Conservation (phyloP, 495 filamentous ascomycete genomes). For the Corynascus novoguineensis region DNA sequence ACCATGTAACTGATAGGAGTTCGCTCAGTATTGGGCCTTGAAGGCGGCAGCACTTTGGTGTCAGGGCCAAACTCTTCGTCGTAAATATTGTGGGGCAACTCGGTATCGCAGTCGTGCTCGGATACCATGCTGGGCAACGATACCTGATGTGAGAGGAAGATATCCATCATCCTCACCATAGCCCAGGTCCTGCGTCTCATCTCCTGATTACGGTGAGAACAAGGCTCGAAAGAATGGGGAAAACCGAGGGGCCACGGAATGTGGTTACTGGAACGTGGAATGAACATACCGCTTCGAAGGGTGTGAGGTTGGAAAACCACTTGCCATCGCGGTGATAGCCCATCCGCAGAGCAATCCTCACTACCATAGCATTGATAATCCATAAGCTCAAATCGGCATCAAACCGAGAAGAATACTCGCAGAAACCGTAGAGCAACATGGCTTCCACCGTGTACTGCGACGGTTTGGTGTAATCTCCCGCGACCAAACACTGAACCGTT, state of each 20-base stretch:
- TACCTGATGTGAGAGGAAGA: slow-evolving; percentile 82
- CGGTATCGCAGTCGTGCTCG: slow-evolving; percentile 73
- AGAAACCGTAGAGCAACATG: slow-evolving; percentile 76
- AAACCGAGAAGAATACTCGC: slow-evolving; percentile 70
- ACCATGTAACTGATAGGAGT: slow-evolving; percentile 90
- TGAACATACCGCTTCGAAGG: slow-evolving; percentile 63
- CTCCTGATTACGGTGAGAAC: slow-evolving; percentile 45
- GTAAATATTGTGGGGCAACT: slow-evolving; percentile 81
- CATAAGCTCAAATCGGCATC: slow-evolving; percentile 79
- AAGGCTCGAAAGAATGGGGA: neutral
- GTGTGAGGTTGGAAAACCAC: slow-evolving; percentile 72
- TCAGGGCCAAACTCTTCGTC: slow-evolving; percentile 89
- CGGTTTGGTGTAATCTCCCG: slow-evolving; percentile 87
- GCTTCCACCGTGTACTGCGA: slow-evolving; percentile 83
- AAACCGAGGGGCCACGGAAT: neutral
- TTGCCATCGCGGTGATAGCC: slow-evolving; percentile 91
- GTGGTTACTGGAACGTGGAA: neutral
- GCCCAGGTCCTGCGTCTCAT: slow-evolving; percentile 88
- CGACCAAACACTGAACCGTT: slow-evolving; percentile 79
- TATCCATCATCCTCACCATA: slow-evolving; percentile 72
- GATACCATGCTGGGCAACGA: slow-evolving; percentile 89
- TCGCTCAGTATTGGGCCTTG: slow-evolving; percentile 66
- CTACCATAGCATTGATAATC: slow-evolving; percentile 73
- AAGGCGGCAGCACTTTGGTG: slow-evolving; percentile 67
- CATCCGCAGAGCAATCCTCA: slow-evolving; percentile 86